Base-by-base conservation (phyloP, 768 basidiomycete genomes). In the Baorangia bicolor region DNA sequence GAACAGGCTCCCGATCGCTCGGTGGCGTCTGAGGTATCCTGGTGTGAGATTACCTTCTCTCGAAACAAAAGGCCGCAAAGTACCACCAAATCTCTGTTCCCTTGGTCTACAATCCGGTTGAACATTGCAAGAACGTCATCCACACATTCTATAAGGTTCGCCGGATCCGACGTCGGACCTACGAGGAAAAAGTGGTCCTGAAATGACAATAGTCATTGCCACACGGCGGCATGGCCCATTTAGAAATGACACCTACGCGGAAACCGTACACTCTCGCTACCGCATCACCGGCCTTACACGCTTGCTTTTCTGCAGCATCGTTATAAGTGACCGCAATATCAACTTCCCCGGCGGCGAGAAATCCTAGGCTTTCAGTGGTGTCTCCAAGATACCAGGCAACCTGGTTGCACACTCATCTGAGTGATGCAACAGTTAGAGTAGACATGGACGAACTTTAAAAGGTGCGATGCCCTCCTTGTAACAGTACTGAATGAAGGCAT, bases 331-430 rank as follows among this genome's bases (percentile, higher is more conserved):
- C 72, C 0, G 80, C 81, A 27, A 82, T 57, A 58, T 82, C 81
- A 4, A 81, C 77, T 3, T 66, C 62, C 14, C 78, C 78, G 4
- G 70, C 66, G 0, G 72, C 71, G 14, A 84, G 68, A 43, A 71
- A 74, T 0, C 66, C 68, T 2, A 84, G 68, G 54, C 78, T 81
- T 49, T 82, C 72, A 0, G 81, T 83, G 7, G 81, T 82, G 59
- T 84, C 83, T 6, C 80, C 81, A 25, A 83, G 68, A 63, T 79
- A 79, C 83, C 83, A 84, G 10, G 72, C 82, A 23, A 83, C 75
- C 82, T 83, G 51, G 13, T 41, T 20, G 12, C 16, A 31, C 34
- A 20, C 20, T 35, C 23, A 35, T 49, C 38, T 37, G 28, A 33
- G 5, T 5, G 27, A 35, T 28, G 5, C 12, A 23, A 45, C 4